A percentile compares a stretch with the other conserved stretches of the same genome.
phyloP scores from a whole-genome alignment of 768 basidiomycete species.

The Lactifluus hygrophoroides region DNA sequence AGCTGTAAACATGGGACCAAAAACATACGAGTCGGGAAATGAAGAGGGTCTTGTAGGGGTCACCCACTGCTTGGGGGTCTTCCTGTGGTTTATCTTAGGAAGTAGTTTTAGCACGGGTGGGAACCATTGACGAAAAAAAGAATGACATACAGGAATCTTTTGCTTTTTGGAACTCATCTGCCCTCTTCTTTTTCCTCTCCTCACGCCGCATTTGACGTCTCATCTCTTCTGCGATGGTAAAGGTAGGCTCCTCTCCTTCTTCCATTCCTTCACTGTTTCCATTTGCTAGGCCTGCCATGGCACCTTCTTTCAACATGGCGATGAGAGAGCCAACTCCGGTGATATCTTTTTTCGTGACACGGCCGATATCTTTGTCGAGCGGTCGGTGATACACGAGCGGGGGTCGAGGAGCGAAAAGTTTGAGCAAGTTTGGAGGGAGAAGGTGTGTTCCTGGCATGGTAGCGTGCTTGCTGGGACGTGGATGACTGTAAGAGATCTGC shows the following conservation, averaged over 20 bases:
- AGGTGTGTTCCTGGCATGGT: conserved; percentile 69
- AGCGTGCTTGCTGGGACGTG: conserved; percentile 3
- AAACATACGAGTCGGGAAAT: conserved; percentile 76
- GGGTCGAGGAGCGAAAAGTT: conserved; percentile 92
- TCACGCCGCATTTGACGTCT: conserved; percentile 72
- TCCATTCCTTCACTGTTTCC: conserved; percentile 64
- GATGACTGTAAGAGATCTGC: neutral
- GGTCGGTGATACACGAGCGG: conserved; percentile 83
- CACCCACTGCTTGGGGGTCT: conserved; percentile 83
- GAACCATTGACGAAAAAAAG: neutral
- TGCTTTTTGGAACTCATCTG: conserved; percentile 67
- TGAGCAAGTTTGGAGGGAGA: conserved; percentile 91
- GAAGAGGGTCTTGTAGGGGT: conserved; percentile 98
- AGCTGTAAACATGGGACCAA: neutral
- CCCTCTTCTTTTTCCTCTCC: conserved; percentile 66
- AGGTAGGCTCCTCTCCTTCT: conserved; percentile 75
- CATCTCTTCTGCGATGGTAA: conserved; percentile 75
- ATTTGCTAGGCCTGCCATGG: conserved; percentile 56
- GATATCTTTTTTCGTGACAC: conserved; percentile 59
- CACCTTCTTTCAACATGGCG: conserved; percentile 64
- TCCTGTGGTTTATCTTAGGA: conserved; percentile 85
- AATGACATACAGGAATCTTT: conserved; percentile 72
- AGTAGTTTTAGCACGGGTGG: conserved; percentile 1
- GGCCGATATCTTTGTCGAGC: conserved; percentile 74
- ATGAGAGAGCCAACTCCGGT: conserved; percentile 72